Evolutionary conservation across 2,329 filamentous ascomycete genomes (phyloP).

Genomic region (Xylariaceae sp.): DNA sequence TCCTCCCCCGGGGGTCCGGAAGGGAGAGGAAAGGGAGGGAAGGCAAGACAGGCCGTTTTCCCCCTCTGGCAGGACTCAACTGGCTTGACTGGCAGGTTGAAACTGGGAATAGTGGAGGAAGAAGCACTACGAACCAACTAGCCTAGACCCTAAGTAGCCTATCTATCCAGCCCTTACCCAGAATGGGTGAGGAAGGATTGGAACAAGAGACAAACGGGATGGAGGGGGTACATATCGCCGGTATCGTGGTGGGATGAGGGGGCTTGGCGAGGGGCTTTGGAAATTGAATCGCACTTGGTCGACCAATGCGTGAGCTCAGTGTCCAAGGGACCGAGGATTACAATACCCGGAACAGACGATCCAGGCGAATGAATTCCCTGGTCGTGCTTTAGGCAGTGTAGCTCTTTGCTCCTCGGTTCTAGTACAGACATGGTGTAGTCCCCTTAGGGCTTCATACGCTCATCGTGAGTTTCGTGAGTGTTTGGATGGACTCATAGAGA

Average conservation of each 20-base stretch:
- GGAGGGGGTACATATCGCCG: neutral
- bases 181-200: constrained; percentile 11
- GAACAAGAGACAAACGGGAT: constrained; percentile 2
- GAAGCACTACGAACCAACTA: constrained; percentile 17
- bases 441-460: no score
- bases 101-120: constrained; percentile 19
- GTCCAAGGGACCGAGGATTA: neutral
- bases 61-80: constrained; percentile 13
- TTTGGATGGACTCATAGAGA: no score
- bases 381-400: no score
- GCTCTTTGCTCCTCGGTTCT: no score
- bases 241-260: neutral
- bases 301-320: neutral
- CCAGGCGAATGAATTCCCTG: neutral
- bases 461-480: no score
- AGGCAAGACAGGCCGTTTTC: constrained; percentile 7
- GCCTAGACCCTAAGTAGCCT: constrained; percentile 1
- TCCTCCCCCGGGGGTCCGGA: neutral
- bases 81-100: constrained; percentile 12
- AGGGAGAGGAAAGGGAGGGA: constrained; percentile 3
- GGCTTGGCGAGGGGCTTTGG: neutral
- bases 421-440: no score
- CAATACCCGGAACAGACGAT: neutral
- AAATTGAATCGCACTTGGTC: neutral
- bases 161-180: constrained; percentile 19